A percentile compares a stretch with the other conserved stretches of the same genome.
These are phyloP conservation scores for Coemansia sp. DNA, from an alignment of 192 early-diverging fungal genomes.

Conservation along the genomic window DNA sequence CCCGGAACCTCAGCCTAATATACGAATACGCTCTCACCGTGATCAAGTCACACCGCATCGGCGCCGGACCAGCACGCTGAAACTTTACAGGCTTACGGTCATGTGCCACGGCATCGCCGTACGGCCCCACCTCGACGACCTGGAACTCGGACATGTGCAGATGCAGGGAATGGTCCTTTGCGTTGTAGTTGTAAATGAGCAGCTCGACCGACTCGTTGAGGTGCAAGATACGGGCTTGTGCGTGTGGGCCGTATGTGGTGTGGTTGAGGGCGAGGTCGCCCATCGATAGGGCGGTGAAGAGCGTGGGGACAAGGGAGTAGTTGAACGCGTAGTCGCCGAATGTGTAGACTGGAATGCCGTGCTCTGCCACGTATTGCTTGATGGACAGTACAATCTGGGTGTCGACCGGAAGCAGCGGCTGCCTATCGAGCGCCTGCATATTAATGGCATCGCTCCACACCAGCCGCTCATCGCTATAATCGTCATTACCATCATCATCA, in stretches of 20 bases:
- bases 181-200: background rate
- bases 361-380: background rate
- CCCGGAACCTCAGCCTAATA: conserved; percentile 2
- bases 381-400: background rate
- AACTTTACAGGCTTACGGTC: background rate
- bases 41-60: conserved; percentile 49
- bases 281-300: conserved; percentile 1
- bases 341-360: background rate
- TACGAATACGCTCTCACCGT: background rate
- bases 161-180: conserved; percentile 8
- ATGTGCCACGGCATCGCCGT: background rate
- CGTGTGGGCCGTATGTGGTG: background rate
- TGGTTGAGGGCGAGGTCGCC: background rate
- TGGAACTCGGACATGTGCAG: conserved; percentile 13
- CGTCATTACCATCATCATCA: too few species aligned
- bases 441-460: conserved; percentile 3
- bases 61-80: conserved; percentile 49
- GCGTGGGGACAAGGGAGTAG: background rate
- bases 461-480: background rate
- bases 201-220: background rate
- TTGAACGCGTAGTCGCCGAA: background rate
- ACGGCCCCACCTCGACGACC: conserved; percentile 14
- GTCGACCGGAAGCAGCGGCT: background rate
- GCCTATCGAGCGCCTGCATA: background rate
- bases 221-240: background rate